Base-by-base conservation (phyloP, 495 filamentous ascomycete genomes). In the Aeminium ludgeri region DNA sequence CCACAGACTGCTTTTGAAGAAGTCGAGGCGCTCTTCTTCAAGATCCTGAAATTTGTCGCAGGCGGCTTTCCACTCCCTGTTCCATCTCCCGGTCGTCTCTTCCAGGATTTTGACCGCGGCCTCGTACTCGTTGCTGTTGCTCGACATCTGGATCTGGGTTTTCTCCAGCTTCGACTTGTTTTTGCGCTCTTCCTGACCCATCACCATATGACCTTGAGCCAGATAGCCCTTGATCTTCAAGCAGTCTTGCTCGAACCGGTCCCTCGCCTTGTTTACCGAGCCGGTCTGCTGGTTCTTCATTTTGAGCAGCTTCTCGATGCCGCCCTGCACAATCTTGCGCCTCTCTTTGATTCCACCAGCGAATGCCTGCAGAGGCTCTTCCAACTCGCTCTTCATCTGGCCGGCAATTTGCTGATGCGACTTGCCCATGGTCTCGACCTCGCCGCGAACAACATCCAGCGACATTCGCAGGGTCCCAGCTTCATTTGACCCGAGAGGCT, bases 41-140 rank as follows among this genome's bases (percentile, higher is more conserved):
- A 99, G 73, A 53, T 99, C 91, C 73, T 99, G 91, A 60, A 99
- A 99, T 72, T 95, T 96, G 55, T 99, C 91, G 55, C 91, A 93
- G 10, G 86, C 89, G 16, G 76, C 71, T 63, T 96, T 96, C 91
- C 91, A 99, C 54, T 96, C 86, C 48, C 84, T 70, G 53, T 99
- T 96, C 91, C 91, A 99, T 32, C 86, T 73, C 2, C 74, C 78
- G 8, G 91, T 99, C 0, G 91, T 99, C 45, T 94, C 89, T 55
- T 96, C 85, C n/a, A 99, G 70, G 0, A 76, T 67, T 54, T 95
- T 94, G 23, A 96, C 76, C 1, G 89, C 84, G 18, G 72, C 70
- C 56, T 99, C 86, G 55, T 99, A 99, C 45, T 99, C 91, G 31
- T 73, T 72, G 61, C 87, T 94, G 40, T 86, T 84, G 11, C 70